These are phyloP conservation scores for Glaciozyma antarctica DNA, from an alignment of 768 basidiomycete genomes.

Conservation along the genomic window DNA sequence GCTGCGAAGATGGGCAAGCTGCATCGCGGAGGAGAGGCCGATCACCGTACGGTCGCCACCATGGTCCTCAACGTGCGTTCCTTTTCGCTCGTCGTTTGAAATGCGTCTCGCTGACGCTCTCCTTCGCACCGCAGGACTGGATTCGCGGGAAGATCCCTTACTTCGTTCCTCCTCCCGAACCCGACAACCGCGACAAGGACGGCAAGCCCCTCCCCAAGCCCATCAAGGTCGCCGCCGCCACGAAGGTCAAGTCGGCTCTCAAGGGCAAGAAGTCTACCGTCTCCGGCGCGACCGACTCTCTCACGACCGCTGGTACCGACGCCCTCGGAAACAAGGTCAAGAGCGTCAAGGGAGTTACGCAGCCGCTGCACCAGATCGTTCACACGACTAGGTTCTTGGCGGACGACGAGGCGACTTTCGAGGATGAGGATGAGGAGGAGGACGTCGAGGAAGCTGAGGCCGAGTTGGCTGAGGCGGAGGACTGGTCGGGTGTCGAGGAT, in stretches of 20 bases:
- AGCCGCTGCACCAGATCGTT: conserved; percentile 38
- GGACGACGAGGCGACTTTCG: conserved; percentile 28
- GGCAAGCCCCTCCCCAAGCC: conserved; percentile 34
- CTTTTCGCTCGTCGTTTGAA: neutral
- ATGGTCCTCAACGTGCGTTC: conserved; percentile 64
- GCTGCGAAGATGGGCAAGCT: conserved; percentile 86
- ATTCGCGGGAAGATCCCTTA: conserved; percentile 93
- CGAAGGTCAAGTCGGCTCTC: conserved; percentile 18
- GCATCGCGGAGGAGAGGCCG: conserved; percentile 88
- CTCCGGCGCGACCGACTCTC: conserved; percentile 27
- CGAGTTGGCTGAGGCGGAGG: conserved; percentile 23
- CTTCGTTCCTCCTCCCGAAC: conserved; percentile 85
- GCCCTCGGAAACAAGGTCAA: conserved; percentile 43
- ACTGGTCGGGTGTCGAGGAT: conserved; percentile 37
- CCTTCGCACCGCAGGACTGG: conserved; percentile 51
- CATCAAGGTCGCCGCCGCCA: conserved; percentile 13
- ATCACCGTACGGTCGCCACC: conserved; percentile 82
- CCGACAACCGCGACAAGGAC: conserved; percentile 46
- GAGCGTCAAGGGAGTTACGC: conserved; percentile 33
- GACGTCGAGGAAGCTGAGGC: conserved; percentile 12
- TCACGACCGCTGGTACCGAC: conserved; percentile 37
- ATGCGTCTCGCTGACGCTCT: neutral
- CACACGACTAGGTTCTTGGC: conserved; percentile 33
- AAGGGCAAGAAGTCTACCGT: conserved; percentile 46
- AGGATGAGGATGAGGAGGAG: conserved; percentile 19